Base-by-base conservation (phyloP, 2,329 filamentous ascomycete species). In the Penicillium sp. region DNA sequence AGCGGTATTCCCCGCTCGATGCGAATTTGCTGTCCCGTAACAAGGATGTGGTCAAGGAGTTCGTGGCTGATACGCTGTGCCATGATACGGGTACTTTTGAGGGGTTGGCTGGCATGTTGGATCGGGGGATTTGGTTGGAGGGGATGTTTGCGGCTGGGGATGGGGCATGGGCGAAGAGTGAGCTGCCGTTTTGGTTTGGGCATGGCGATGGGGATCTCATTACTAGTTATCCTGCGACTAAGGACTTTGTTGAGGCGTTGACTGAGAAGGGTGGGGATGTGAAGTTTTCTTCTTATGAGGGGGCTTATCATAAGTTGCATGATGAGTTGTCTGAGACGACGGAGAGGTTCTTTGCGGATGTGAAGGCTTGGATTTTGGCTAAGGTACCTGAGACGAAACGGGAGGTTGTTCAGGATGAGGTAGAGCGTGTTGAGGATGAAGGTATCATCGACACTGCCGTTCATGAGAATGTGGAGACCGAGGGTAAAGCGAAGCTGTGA, bases 11-110 rank as follows among this genome's bases (percentile, higher is more conserved):
- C 61, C 81, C 82, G 47, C 79, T 96, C 25, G 83, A 88, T 45
- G 74, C 84, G 2, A 81, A 82, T 59, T 81, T 87, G 60, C 71
- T 96, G 54, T 86, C 83, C 36, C 84, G 91, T 25, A 89, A 93
- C 73, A 78, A 82, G 25, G 83, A 77, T 23, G 84, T 90, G 2
- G 81, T 83, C 53, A 78, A 83, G 67, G 81, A 79, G 27, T 82
- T 90, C 62, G 77, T 78, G 2, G 81, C 84, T 31, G 93, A 97
- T 74, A 70, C 80, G 49, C 79, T 96, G 52, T 86, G 87, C 73
- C 92, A 96, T 75, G 83, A 93, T 73, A 93, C 86, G 2, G 93
- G 91, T 36, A 96, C 93, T 7, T 80, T 96, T n/a, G 88, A 93
- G 73, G 90, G 90, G 0, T 73, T 96, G 35, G 83, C 89, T 0